These are phyloP conservation scores for Eucalyptus camaldulensis DNA, from an alignment of 345 rosid genomes.

Conservation along the genomic window DNA sequence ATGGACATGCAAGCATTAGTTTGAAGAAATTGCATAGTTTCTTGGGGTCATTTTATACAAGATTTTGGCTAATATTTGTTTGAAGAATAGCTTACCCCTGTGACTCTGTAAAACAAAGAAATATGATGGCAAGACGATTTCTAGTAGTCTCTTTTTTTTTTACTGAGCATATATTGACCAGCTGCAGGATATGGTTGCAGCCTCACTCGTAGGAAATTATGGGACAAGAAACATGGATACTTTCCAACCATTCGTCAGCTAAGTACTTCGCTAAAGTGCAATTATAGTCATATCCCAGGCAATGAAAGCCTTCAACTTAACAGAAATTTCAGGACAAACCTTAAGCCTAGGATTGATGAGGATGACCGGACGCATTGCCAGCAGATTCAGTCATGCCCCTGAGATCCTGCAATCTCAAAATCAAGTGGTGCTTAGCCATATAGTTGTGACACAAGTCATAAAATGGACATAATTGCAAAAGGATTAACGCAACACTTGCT, in stretches of 20 bases:
- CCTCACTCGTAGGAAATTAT: neutral
- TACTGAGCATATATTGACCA: neutral
- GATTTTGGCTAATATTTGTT: neutral
- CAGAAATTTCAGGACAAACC: slow-evolving; percentile 14
- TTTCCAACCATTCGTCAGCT: neutral
- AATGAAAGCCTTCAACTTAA: neutral
- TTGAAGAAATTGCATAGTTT: neutral
- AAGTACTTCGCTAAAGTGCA: neutral
- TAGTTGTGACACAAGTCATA: neutral
- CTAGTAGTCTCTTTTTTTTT: neutral
- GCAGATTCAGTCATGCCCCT: slow-evolving; percentile 90
- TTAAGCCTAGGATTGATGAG: slow-evolving; percentile 82
- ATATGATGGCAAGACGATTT: neutral
- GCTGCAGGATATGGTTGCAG: neutral
- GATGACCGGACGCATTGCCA: slow-evolving; percentile 68
- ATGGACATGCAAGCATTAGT: neutral
- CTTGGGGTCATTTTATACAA: neutral
- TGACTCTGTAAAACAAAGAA: neutral
- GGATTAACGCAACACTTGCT: neutral
- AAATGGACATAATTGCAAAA: neutral
- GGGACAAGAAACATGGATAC: neutral
- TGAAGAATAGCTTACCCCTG: neutral
- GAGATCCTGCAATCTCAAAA: slow-evolving; percentile 43
- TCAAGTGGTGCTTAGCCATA: neutral
- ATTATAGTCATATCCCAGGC: neutral